phyloP scores from a whole-genome alignment of 2,329 filamentous ascomycete genomes.

The Sphaerulina populicola region DNA sequence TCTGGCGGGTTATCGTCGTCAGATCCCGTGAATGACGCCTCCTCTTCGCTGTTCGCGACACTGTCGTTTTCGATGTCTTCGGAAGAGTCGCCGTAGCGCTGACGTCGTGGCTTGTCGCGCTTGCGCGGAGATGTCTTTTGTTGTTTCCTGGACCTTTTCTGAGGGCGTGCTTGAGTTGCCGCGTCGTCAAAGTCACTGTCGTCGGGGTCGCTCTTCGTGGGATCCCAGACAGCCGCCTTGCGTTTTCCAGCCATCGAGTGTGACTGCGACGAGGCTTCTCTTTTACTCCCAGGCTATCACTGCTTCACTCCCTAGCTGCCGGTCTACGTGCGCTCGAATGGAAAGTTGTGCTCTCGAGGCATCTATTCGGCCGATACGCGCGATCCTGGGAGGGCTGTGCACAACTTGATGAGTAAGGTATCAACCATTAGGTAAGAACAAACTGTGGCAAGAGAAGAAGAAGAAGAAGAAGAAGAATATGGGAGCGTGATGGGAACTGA shows the following conservation, averaged over 20 bases:
- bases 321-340: not conserved
- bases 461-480: too few relatives aligned
- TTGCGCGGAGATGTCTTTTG: constrained; percentile 21
- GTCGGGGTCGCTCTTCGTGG: constrained; percentile 32
- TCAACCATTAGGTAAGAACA: not conserved
- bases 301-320: constrained; percentile 1
- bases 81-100: constrained; percentile 39
- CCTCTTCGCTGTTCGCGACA: constrained; percentile 36
- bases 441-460: not conserved
- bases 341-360: not conserved
- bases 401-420: not conserved
- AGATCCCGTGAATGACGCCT: constrained; percentile 37
- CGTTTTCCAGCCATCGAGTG: constrained; percentile 30
- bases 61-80: constrained; percentile 37
- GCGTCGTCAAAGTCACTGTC: constrained; percentile 32
- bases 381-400: not conserved
- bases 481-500: not conserved
- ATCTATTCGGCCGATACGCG: not conserved
- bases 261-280: not conserved
- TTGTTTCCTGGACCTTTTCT: constrained; percentile 24
- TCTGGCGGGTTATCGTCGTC: constrained; percentile 45
- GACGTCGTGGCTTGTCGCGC: constrained; percentile 32
- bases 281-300: not conserved
- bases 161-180: constrained; percentile 20
- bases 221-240: constrained; percentile 32